A percentile compares a stretch with the other conserved stretches of the same genome.
Conservation (phyloP, 1,284 basidiomycete species). For the Moniliophthora roreri region DNA sequence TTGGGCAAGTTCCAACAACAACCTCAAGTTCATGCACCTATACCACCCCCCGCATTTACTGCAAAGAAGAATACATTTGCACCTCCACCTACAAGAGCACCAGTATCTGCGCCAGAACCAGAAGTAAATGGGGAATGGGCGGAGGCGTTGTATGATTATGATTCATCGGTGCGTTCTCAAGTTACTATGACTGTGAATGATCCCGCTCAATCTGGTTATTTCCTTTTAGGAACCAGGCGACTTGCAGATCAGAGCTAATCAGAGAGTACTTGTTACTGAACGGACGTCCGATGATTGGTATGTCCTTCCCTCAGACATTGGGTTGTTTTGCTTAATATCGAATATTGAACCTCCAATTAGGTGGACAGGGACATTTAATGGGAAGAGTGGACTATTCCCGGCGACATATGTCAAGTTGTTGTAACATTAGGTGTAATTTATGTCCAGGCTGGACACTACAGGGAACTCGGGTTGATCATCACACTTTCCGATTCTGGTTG, state of each 20-base stretch:
- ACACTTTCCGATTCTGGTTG: too few species aligned
- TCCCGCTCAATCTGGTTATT: not conserved
- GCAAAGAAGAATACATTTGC: conserved; percentile 44
- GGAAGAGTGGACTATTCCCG: conserved; percentile 66
- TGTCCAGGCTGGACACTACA: too few species aligned
- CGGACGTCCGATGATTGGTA: conserved; percentile 75
- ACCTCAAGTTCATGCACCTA: conserved; percentile 32
- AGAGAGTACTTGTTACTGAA: conserved; percentile 59
- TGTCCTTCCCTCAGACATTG: conserved; percentile 21
- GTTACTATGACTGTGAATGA: conserved; percentile 3
- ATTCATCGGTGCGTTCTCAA: conserved; percentile 48
- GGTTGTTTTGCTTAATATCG: conserved; percentile 6
- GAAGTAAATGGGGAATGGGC: conserved; percentile 69
- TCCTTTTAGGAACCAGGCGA: conserved; percentile 61
- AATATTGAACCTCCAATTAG: conserved; percentile 43
- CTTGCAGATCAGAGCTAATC: conserved; percentile 52
- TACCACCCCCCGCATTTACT: conserved; percentile 48
- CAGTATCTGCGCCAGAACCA: conserved; percentile 33
- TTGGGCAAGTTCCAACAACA: conserved; percentile 35
- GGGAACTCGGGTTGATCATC: too few species aligned
- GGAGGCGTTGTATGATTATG: conserved; percentile 75
- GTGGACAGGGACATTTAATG: conserved; percentile 74
- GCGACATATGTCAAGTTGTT: conserved; percentile 72
- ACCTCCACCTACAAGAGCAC: conserved; percentile 52
- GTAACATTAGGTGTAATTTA: conserved; percentile 26